Percentiles rank a stretch among this genome's conserved stretches.
Conservation (phyloP, 768 basidiomycete species). For the Chalciporus chontae region DNA sequence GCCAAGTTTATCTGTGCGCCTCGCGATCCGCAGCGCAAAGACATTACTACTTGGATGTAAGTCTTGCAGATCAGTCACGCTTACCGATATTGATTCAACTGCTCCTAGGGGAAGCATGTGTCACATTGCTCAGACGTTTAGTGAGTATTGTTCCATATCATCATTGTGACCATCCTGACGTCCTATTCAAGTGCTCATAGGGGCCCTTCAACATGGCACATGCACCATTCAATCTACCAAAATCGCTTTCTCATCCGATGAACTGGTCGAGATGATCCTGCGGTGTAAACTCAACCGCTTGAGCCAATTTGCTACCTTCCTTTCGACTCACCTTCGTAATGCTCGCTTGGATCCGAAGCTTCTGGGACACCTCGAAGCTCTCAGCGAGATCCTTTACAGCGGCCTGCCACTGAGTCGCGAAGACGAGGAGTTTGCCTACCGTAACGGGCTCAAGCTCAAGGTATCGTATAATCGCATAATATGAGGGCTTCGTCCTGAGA, state of each 20-base stretch:
- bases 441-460: conserved; percentile 59
- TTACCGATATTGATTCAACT: conserved; percentile 33
- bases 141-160: conserved; percentile 41
- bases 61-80: conserved; percentile 28
- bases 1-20: conserved; percentile 51
- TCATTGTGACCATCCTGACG: conserved; percentile 19
- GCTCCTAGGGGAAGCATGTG: conserved; percentile 73
- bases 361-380: conserved; percentile 47
- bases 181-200: conserved; percentile 52
- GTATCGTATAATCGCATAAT: conserved; percentile 38
- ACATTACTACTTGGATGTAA: conserved; percentile 73
- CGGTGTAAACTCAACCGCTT: conserved; percentile 68
- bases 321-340: conserved; percentile 58
- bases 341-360: conserved; percentile 60
- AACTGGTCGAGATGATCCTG: conserved; percentile 68
- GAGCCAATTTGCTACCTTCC: conserved; percentile 71
- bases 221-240: conserved; percentile 70
- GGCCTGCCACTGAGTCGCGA: conserved; percentile 64
- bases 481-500: conserved; percentile 18
- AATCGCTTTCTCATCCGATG: conserved; percentile 61
- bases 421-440: conserved; percentile 69
- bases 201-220: conserved; percentile 66
- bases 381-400: conserved; percentile 64
- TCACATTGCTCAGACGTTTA: conserved; percentile 75
- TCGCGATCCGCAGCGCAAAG: conserved; percentile 48